Evolutionary conservation across 176 grass and related monocot species (phyloP), one percentile per base, ranked within the genome.

Genomic region (Juncus inflexus): DNA sequence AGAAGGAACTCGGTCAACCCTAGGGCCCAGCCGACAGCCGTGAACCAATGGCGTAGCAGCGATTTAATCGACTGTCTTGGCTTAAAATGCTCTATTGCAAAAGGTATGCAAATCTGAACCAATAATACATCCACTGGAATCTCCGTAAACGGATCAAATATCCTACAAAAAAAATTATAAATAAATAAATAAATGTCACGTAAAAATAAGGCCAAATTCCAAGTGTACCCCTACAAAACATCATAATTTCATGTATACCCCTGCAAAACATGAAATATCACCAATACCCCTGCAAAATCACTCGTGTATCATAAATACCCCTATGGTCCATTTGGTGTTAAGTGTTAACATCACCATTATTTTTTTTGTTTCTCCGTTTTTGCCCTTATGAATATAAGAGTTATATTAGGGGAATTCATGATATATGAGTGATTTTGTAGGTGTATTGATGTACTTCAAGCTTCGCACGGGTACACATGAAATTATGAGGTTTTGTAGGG

Each of bases 41-140:
- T 74, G 69, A 99, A 99, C 95, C 95, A 99, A 76, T 94, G 76
- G 53, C 79, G 78, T 43, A 99, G 66, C 78, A 99, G 80, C 36
- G 85, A 72, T 70, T 99, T 99, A 65, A 99, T 83, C 47, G 95
- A 90, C 47, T 85, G 72, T 71, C 95, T 75, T 13, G 89, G 85
- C 63, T 99, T 91, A 75, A 99, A 99, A 69, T 99, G 95, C 76
- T 99, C 95, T 77, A 99, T 92, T 2, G 89, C 95, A 53, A 92
- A 99, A 50, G 95, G 95, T 60, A 99, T 99, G 78, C 95, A 90
- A 68, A 99, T 99, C 84, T 94, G 86, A 58, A 99, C 86, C 73
- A 99, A 62, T 58, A 94, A 83, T 8, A 99, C 80, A 12, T 99
- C 88, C 53, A 90, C 80, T 69, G 95, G 88, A 63, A 99, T 86